Conservation (phyloP, 228 moss, liverwort and hornwort genomes). For the Sphagnum fallax region DNA sequence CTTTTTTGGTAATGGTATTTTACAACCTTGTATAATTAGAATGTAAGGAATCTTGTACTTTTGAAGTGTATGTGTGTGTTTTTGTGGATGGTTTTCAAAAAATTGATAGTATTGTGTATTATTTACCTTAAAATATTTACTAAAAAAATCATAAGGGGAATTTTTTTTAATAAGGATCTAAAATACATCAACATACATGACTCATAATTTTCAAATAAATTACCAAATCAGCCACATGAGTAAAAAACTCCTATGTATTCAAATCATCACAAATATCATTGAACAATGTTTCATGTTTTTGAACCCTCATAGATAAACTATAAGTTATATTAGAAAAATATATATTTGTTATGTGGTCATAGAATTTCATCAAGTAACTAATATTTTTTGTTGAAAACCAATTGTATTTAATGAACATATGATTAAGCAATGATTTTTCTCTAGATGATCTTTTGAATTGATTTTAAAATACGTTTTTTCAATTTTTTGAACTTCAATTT, state of each 20-base stretch:
- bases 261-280: neutral
- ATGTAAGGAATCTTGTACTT: neutral
- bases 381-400: neutral
- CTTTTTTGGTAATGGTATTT: neutral
- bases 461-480: neutral
- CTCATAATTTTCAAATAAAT: neutral
- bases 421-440: neutral
- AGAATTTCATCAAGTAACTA: neutral
- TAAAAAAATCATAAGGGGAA: neutral
- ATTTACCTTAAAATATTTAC: neutral
- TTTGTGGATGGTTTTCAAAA: neutral
- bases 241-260: no score
- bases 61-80: neutral
- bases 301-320: neutral
- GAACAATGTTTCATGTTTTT: neutral
- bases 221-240: no score
- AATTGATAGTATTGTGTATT: neutral
- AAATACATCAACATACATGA: neutral
- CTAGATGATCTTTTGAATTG: neutral
- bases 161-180: neutral
- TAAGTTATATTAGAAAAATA: neutral
- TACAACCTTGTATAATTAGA: neutral
- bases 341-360: neutral
- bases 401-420: neutral
- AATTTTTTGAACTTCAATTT: neutral